Conservation (phyloP, 2,329 filamentous ascomycete genomes). For the Calycina herbarum region DNA sequence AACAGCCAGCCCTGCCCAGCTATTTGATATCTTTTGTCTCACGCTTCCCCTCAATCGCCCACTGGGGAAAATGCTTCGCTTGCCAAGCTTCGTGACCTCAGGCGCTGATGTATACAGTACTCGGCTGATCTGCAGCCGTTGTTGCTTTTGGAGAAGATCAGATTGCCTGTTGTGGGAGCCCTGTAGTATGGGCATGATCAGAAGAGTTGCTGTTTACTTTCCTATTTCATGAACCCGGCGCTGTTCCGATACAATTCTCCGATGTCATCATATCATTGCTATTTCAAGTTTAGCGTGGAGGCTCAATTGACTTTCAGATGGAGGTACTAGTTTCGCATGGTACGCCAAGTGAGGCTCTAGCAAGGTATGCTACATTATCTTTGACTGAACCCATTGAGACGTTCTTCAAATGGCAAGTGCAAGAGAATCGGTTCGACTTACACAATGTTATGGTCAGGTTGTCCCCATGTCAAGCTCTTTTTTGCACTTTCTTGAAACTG, state of each 20-base stretch:
- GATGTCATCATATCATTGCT: not conserved
- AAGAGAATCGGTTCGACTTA: not conserved
- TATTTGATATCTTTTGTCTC: not conserved
- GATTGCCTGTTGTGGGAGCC: not conserved
- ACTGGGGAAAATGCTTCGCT: constrained; percentile 1
- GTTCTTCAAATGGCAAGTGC: not conserved
- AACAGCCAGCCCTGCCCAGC: not conserved
- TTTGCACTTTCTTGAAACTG: constrained; percentile 1
- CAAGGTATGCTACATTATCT: too few species aligned
- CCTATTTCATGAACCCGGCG: not conserved
- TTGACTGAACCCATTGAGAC: not conserved
- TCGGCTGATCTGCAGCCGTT: not conserved
- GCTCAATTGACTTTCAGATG: not conserved
- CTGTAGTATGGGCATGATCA: not conserved
- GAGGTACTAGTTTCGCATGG: not conserved
- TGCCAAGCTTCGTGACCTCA: not conserved
- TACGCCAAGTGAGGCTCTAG: constrained; percentile 3
- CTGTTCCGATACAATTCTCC: not conserved
- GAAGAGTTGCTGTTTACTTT: not conserved
- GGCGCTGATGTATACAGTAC: not conserved
- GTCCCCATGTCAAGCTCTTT: not conserved
- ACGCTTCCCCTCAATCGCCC: not conserved
- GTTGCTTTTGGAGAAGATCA: not conserved
- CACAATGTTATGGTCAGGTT: not conserved
- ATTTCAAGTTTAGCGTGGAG: not conserved